Base-by-base conservation (phyloP, 2,329 filamentous ascomycete genomes). In the Blumeria hordei region DNA sequence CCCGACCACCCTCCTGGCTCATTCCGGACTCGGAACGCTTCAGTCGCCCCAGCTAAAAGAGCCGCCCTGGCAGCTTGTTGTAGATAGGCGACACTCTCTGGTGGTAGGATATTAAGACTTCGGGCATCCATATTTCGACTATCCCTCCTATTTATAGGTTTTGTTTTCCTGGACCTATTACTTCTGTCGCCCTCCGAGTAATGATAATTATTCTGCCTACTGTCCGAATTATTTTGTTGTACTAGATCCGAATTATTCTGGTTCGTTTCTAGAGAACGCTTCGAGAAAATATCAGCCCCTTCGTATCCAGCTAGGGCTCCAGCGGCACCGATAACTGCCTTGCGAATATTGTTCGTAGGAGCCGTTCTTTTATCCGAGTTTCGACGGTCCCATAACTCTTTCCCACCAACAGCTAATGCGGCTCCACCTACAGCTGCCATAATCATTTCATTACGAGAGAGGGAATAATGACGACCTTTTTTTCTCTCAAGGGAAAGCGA, bases 21-120 rank as follows among this genome's bases (percentile, higher is more conserved):
- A 63, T 90, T 94, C 66, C 88, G 81, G 56, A 88, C 81, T 58
- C 86, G 83, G 74, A 94, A 94, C 44, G 90, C 90, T 68, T 95
- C 88, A 55, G 88, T 84, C 43, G 88, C 90, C 62, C 88, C 90
- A 34, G 90, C 88, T 50, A 94, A 77, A 41, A 95, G 73, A 18
- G 88, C 92, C 36, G 90, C 88, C 72, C 92, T 90, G 66, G 88
- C 86, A 36, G 88, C 88, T 69, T 94, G 87, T 60, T 88, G 80
- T 50, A 86, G 77, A 62, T 85, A 85, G 62, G 71, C 74, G 37
- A 71, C 68, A 67, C 67, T 72, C 65, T 67, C 69, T 43, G 72
- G 73, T 56, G 71, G 73, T 59, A 71, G 14, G 12, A 28, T 28
- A 4, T 28, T 28, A 28, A 28, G 21, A 28, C 21, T 28, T 28